Evolutionary conservation across 192 early-diverging fungal species (phyloP).

Genomic region (Chytriomyces sp.): DNA sequence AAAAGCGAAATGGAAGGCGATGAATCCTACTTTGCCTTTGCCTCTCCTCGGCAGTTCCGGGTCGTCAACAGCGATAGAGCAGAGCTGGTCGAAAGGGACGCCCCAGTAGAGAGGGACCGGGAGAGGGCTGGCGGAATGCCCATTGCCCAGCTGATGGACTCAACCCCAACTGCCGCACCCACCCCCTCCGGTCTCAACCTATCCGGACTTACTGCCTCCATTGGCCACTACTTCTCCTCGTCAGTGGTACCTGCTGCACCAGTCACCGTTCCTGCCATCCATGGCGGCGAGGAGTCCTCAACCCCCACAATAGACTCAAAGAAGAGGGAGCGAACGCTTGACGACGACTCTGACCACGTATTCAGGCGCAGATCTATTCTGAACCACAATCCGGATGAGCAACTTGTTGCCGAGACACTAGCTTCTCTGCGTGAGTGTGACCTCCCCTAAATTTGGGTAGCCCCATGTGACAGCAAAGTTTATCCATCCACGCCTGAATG

Average conservation of each 20-base stretch:
- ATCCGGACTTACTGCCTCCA: background rate
- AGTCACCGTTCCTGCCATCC: background rate
- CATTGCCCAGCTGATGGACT: background rate
- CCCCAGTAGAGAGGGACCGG: background rate
- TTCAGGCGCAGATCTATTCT: background rate
- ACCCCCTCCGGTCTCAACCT: background rate
- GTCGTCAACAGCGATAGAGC: background rate
- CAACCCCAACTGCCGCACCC: background rate
- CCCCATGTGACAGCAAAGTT: background rate
- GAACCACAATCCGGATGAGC: constrained; percentile 41
- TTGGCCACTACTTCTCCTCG: background rate
- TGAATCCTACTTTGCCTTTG: constrained; percentile 4
- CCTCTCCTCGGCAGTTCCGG: background rate
- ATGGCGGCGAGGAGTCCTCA: background rate
- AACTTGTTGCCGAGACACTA: constrained; percentile 51
- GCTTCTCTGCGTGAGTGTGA: constrained; percentile 32
- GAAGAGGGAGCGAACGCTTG: constrained; percentile 1
- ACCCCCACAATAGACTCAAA: background rate
- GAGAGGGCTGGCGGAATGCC: too few species aligned
- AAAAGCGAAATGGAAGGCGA: background rate
- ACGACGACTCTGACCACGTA: constrained; percentile 6
- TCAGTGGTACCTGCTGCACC: background rate
- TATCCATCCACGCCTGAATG: constrained; percentile 6
- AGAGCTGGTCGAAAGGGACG: background rate
- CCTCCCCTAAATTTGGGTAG: background rate